Evolutionary conservation across 176 grass and related monocot species (phyloP).

Genomic region (Luzula sylvatica): DNA sequence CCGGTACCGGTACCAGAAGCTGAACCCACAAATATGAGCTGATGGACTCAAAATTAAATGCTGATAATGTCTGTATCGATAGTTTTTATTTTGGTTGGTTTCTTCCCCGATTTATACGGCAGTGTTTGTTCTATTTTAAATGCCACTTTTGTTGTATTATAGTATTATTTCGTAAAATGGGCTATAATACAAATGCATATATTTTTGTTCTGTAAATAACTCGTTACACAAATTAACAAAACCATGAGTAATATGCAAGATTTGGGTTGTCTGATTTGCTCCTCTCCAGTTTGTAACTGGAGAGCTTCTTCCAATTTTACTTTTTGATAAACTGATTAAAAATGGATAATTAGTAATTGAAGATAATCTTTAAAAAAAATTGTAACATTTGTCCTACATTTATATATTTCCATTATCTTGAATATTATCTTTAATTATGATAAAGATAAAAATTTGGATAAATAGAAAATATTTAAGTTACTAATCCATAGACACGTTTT

Average conservation of each 20-base stretch:
- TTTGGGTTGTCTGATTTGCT: too few relatives aligned
- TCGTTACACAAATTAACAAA: too few relatives aligned
- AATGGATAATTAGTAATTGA: not conserved
- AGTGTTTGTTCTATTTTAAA: slow-evolving; percentile 6
- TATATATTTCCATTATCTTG: too few relatives aligned
- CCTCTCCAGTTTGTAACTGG: too few relatives aligned
- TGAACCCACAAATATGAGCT: not conserved
- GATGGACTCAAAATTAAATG: slow-evolving; percentile 1
- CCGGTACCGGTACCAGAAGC: too few relatives aligned
- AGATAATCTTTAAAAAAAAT: not conserved
- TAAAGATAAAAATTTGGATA: not conserved
- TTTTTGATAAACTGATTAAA: not conserved
- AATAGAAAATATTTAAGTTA: not conserved
- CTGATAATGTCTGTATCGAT: slow-evolving; percentile 8
- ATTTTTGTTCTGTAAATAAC: too few relatives aligned
- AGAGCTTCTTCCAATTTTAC: too few relatives aligned
- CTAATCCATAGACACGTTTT: not conserved
- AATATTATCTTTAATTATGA: too few relatives aligned
- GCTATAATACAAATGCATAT: too few relatives aligned
- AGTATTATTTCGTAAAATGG: not conserved
- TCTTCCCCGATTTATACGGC: slow-evolving; percentile 21
- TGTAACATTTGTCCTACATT: too few relatives aligned
- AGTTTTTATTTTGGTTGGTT: slow-evolving; percentile 7
- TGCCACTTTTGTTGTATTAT: not conserved
- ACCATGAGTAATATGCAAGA: too few relatives aligned